Conservation (phyloP, 257 asterid genomes). For the Haberlea rhodopensis region DNA sequence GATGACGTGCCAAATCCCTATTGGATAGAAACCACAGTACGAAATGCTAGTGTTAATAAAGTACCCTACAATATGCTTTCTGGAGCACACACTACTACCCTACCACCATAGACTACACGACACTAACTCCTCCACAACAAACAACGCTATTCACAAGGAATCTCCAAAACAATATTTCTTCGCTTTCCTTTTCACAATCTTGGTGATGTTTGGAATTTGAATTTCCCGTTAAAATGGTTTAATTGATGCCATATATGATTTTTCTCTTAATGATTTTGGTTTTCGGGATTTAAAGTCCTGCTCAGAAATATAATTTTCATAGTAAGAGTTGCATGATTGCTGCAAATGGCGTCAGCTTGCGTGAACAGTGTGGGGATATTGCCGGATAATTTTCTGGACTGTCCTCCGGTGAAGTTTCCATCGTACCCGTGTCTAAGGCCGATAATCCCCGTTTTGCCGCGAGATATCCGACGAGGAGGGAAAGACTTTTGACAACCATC, state of each 20-base stretch:
- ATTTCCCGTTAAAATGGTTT: conserved; percentile 20
- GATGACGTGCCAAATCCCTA: not conserved
- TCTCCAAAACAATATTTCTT: conserved; percentile 4
- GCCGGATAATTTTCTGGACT: conserved; percentile 44
- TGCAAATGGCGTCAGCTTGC: conserved; percentile 67
- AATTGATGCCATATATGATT: not conserved
- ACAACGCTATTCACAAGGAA: conserved; percentile 18
- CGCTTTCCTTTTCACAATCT: not conserved
- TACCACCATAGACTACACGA: not conserved
- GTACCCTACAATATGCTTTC: conserved; percentile 4
- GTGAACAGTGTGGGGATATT: conserved; percentile 52
- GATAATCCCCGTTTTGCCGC: conserved; percentile 31
- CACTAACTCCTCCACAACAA: conserved; percentile 8
- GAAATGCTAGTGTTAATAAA: conserved; percentile 9
- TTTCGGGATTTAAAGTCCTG: not conserved
- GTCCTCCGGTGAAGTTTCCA: conserved; percentile 42
- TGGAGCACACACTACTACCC: not conserved
- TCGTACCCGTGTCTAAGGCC: conserved; percentile 53
- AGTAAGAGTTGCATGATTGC: conserved; percentile 28
- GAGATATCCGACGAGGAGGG: conserved; percentile 34
- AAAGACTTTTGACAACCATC: conserved; percentile 28
- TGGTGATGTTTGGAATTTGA: not conserved
- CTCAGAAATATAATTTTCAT: not conserved
- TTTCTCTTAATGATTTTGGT: not conserved
- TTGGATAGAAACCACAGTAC: conserved; percentile 13